Evolutionary conservation across 768 basidiomycete species (phyloP).

Genomic region (Hemileccinum rubropunctum): DNA sequence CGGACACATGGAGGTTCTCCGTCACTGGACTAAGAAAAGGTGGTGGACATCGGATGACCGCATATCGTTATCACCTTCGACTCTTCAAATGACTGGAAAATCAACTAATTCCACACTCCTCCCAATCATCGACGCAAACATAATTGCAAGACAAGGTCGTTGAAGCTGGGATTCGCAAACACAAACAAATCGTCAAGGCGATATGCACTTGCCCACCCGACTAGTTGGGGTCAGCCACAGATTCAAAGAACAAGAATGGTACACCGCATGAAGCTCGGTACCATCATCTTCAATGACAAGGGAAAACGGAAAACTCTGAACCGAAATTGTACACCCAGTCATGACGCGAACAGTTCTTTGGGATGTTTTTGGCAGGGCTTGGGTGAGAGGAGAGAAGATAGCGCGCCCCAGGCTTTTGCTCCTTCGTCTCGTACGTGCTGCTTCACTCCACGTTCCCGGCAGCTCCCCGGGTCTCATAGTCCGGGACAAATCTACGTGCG

Average conservation of each 20-base stretch:
- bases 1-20: too few relatives aligned
- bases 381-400: conserved; percentile 75
- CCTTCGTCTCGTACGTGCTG: neutral
- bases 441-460: neutral
- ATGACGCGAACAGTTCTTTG: conserved; percentile 77
- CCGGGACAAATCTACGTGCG: conserved; percentile 63
- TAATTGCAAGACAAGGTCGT: too few relatives aligned
- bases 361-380: conserved; percentile 61
- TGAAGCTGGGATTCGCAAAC: too few relatives aligned
- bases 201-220: conserved; percentile 51
- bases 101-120: too few relatives aligned
- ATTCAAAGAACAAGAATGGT: conserved; percentile 7
- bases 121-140: too few relatives aligned
- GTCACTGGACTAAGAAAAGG: too few relatives aligned
- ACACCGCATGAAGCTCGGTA: conserved; percentile 76
- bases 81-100: too few relatives aligned
- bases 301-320: conserved; percentile 72
- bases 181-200: too few relatives aligned
- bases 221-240: neutral
- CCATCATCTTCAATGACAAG: conserved; percentile 80
- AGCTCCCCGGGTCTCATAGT: conserved; percentile 85
- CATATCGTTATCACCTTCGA: too few relatives aligned
- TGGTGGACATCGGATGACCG: too few relatives aligned
- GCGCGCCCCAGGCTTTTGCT: conserved; percentile 20
- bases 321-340: conserved; percentile 84